phyloP scores from a whole-genome alignment of 768 basidiomycete species.

The Stropharia rugosoannulata region DNA sequence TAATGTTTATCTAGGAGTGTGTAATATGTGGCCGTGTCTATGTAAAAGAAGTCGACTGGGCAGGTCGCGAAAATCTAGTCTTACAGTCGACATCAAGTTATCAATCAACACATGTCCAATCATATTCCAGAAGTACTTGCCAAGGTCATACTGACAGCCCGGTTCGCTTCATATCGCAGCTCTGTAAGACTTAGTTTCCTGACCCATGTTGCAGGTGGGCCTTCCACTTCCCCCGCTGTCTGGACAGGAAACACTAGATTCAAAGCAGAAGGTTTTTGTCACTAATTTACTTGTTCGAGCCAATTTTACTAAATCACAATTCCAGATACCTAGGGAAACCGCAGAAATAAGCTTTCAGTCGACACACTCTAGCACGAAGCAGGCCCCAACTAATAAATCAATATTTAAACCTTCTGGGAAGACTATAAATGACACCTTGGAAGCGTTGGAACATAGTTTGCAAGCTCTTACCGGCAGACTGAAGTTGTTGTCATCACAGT shows the following conservation, averaged over 20 bases:
- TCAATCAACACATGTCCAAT: not conserved
- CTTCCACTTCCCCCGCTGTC: no score
- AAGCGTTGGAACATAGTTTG: conserved; percentile 52
- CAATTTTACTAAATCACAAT: not conserved
- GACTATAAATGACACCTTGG: conserved; percentile 12
- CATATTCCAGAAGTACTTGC: conserved; percentile 2
- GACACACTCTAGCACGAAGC: not conserved
- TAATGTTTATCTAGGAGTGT: conserved; percentile 57
- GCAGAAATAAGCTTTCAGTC: not conserved
- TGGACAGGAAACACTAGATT: no score
- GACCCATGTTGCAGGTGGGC: no score
- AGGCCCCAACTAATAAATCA: not conserved
- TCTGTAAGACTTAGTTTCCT: no score
- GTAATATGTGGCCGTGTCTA: conserved; percentile 70
- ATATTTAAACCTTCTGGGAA: not conserved
- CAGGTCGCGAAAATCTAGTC: conserved; percentile 47
- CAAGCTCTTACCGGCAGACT: conserved; percentile 52
- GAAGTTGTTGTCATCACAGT: conserved; percentile 37
- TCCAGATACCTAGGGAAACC: no score
- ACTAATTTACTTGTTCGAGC: not conserved
- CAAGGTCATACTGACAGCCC: not conserved
- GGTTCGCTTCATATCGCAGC: not conserved
- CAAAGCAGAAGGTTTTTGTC: not conserved
- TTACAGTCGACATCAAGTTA: not conserved
- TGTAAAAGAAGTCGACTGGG: conserved; percentile 47